Percentiles rank a stretch among this genome's conserved stretches.
phyloP scores from a whole-genome alignment of 2,329 filamentous ascomycete species.

The Samsoniella hepiali region DNA sequence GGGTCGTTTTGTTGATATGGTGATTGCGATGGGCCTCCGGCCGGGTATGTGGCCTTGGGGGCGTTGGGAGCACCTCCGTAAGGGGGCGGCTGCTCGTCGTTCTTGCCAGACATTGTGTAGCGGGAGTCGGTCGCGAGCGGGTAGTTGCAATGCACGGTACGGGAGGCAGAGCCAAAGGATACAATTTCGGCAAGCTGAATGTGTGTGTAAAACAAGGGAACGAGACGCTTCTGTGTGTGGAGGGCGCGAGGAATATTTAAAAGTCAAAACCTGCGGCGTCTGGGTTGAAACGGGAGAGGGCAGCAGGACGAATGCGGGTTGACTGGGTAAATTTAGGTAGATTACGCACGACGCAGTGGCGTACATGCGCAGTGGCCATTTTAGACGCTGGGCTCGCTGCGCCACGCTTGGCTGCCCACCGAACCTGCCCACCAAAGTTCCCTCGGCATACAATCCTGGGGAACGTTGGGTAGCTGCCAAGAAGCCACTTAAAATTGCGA shows the following conservation, averaged over 20 bases:
- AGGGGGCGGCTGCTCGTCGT: conserved; percentile 49
- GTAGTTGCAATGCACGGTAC: neutral
- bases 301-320: conserved; percentile 5
- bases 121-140: conserved; percentile 6
- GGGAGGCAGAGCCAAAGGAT: neutral
- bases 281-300: conserved; percentile 7
- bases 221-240: neutral
- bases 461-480: conserved; percentile 1
- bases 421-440: conserved; percentile 16
- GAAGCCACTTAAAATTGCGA: neutral
- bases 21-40: conserved; percentile 38
- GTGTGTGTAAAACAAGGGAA: neutral
- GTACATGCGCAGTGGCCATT: conserved; percentile 10
- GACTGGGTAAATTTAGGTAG: neutral
- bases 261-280: conserved; percentile 7
- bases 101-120: conserved; percentile 42
- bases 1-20: conserved; percentile 27
- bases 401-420: conserved; percentile 32
- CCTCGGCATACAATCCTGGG: neutral
- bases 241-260: conserved; percentile 9
- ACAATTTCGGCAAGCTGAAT: neutral
- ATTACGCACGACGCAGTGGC: conserved; percentile 16
- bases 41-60: conserved; percentile 44
- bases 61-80: conserved; percentile 40
- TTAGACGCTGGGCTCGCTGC: conserved; percentile 26